Conservation (phyloP, 495 filamentous ascomycete species). For the Lineolata rhizophorae region DNA sequence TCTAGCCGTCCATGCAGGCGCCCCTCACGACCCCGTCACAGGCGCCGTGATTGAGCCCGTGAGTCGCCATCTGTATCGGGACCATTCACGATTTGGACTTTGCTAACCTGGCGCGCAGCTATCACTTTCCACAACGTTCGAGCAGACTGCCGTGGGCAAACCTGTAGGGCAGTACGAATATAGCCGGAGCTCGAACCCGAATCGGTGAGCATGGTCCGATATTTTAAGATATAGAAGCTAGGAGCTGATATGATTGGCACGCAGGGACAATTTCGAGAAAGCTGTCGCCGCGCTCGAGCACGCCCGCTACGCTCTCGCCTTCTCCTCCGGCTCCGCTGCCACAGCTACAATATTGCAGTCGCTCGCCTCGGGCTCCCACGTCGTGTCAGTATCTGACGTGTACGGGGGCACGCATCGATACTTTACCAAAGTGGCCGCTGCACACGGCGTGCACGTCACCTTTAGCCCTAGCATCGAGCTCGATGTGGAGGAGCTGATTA, state of each 20-base stretch:
- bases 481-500: slow-evolving; percentile 63
- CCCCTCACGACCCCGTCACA: slow-evolving; percentile 71
- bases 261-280: slow-evolving; percentile 67
- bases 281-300: slow-evolving; percentile 83
- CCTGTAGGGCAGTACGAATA: slow-evolving; percentile 83
- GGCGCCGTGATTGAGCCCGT: slow-evolving; percentile 86
- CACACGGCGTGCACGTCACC: slow-evolving; percentile 84
- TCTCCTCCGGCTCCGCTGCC: slow-evolving; percentile 82
- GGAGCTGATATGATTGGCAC: background rate
- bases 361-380: slow-evolving; percentile 76
- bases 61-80: too few species aligned
- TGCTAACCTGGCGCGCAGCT: slow-evolving; percentile 29
- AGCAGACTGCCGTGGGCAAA: slow-evolving; percentile 61
- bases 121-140: slow-evolving; percentile 86
- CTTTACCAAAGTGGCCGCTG: slow-evolving; percentile 92
- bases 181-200: slow-evolving; percentile 77
- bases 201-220: slow-evolving; percentile 28
- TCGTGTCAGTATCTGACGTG: slow-evolving; percentile 89
- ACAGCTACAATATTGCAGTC: slow-evolving; percentile 87
- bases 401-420: slow-evolving; percentile 97
- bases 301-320: slow-evolving; percentile 82
- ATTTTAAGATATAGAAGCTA: slow-evolving; percentile 2
- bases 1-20: slow-evolving; percentile 78
- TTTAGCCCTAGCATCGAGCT: slow-evolving; percentile 83
- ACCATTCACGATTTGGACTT: background rate